phyloP scores from a whole-genome alignment of 2,329 filamentous ascomycete genomes.

The Cadophora sp. region DNA sequence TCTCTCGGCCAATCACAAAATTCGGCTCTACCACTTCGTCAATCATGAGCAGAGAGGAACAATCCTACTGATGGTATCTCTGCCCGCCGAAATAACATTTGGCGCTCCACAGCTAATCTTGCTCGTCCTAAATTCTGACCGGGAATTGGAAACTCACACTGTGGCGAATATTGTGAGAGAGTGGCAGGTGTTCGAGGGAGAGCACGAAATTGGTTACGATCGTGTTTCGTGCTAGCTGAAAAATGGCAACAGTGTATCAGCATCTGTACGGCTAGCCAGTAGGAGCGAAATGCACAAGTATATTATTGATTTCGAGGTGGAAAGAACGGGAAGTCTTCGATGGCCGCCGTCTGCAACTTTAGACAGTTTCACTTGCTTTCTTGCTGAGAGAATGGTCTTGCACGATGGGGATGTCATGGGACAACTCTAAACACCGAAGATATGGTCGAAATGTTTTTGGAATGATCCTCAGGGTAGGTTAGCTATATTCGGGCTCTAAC shows the following conservation, averaged over 20 bases:
- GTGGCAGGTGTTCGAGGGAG: neutral
- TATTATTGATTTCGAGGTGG: neutral
- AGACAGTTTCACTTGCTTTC: no score
- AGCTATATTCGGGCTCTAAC: no score
- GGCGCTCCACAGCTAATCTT: neutral
- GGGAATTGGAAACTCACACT: neutral
- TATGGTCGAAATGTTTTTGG: no score
- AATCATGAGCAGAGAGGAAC: neutral
- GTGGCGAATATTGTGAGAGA: neutral
- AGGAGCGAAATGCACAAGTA: neutral
- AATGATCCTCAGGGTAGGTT: no score
- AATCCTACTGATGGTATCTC: neutral
- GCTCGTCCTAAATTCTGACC: neutral
- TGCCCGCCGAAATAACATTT: neutral
- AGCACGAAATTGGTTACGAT: neutral
- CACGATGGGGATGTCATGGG: no score
- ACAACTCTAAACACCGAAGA: no score
- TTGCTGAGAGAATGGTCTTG: no score
- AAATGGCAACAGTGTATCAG: neutral
- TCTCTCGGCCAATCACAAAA: no score
- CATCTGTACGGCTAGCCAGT: neutral
- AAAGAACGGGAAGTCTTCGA: neutral
- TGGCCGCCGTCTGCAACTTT: neutral
- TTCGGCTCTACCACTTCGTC: neutral
- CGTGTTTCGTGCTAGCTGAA: neutral